Conservation (phyloP, 2,329 filamentous ascomycete species). For the Albophoma yamanashiensis region DNA sequence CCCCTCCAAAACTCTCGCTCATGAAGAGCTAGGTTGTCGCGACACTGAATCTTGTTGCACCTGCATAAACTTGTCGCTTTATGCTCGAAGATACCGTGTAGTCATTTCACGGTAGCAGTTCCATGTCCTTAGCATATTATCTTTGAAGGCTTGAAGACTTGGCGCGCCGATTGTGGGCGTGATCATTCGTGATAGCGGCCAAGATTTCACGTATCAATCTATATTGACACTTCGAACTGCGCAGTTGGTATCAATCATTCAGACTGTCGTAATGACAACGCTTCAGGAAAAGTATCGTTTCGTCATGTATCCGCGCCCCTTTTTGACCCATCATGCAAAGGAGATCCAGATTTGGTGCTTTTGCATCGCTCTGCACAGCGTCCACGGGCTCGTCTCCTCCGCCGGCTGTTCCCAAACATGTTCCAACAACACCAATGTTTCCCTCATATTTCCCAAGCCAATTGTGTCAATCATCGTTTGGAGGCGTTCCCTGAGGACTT, state of each 20-base stretch:
- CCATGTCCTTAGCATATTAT: neutral
- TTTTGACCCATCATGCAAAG: constrained; percentile 25
- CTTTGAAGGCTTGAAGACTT: no score
- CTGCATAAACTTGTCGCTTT: no score
- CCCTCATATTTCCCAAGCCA: constrained; percentile 33
- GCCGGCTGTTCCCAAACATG: constrained; percentile 27
- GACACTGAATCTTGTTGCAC: neutral
- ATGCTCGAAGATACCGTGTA: no score
- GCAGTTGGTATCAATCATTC: neutral
- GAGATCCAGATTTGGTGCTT: constrained; percentile 36
- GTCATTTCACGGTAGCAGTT: neutral
- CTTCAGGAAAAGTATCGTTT: neutral
- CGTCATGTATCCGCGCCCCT: neutral
- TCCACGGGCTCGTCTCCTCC: constrained; percentile 27
- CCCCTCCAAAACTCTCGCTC: neutral
- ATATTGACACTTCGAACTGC: neutral
- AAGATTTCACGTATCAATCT: neutral
- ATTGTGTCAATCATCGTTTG: constrained; percentile 23
- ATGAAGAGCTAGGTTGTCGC: neutral
- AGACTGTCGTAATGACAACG: neutral
- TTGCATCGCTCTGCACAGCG: constrained; percentile 32
- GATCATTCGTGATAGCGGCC: neutral
- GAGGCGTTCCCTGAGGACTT: constrained; percentile 21
- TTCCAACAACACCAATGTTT: constrained; percentile 29
- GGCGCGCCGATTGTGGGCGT: neutral